Evolutionary conservation across 2,329 filamentous ascomycete genomes (phyloP).

Genomic region (Microsporum canis): DNA sequence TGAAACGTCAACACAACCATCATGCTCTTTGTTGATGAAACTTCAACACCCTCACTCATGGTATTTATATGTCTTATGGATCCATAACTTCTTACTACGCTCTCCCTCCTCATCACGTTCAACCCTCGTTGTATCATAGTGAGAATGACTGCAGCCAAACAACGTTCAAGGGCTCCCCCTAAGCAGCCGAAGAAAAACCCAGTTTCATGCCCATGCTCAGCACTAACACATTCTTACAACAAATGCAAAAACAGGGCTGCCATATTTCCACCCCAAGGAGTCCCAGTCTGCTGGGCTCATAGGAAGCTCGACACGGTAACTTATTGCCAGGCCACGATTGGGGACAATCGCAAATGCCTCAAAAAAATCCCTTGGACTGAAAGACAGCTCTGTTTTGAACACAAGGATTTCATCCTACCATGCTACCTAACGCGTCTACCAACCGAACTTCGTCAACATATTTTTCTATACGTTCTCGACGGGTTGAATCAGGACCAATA

Average conservation of each 20-base stretch:
- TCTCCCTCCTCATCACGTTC: no score
- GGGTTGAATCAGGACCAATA: slow-evolving; percentile 1
- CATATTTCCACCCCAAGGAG: not conserved
- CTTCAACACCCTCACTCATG: no score
- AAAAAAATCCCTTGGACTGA: slow-evolving; percentile 13
- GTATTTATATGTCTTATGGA: no score
- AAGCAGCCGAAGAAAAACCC: not conserved
- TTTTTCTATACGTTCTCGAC: slow-evolving; percentile 11
- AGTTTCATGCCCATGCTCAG: slow-evolving; percentile 1
- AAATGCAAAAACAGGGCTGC: slow-evolving; percentile 10
- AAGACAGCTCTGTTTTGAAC: slow-evolving; percentile 11
- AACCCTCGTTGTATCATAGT: no score
- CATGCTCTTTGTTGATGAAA: no score
- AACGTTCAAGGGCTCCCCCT: no score
- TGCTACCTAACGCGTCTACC: slow-evolving; percentile 11
- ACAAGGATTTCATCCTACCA: slow-evolving; percentile 7
- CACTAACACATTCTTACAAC: slow-evolving; percentile 8
- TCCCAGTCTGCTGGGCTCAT: not conserved
- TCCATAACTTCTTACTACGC: no score
- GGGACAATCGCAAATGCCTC: slow-evolving; percentile 10
- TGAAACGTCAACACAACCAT: no score
- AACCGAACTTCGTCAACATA: slow-evolving; percentile 10
- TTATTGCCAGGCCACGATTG: slow-evolving; percentile 8
- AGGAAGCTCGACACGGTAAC: slow-evolving; percentile 7
- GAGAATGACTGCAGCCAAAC: no score